Percentiles rank a stretch among this genome's conserved stretches.
Evolutionary conservation across 768 basidiomycete genomes (phyloP).

Genomic region (Podaxis mareebaensis): DNA sequence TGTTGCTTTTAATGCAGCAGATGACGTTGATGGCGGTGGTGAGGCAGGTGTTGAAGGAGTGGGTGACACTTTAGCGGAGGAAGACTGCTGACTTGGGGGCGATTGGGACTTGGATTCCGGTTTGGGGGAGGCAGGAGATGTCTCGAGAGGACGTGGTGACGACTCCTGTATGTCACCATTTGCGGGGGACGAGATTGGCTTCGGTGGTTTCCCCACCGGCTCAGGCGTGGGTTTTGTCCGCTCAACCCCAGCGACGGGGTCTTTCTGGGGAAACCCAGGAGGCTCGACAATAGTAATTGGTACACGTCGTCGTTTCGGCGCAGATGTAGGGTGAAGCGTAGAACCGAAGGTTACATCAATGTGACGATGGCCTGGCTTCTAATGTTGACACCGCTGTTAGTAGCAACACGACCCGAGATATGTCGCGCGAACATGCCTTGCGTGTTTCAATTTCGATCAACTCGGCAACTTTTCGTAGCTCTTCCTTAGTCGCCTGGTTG

Average conservation of each 20-base stretch:
- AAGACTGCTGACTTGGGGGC: constrained; percentile 7
- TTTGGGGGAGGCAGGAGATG: constrained; percentile 8
- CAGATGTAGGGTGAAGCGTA: constrained; percentile 17
- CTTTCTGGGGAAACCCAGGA: constrained; percentile 3
- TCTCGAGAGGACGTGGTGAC: constrained; percentile 28
- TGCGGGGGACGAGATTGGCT: not conserved
- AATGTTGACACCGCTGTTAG: not conserved
- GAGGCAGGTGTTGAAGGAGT: constrained; percentile 3
- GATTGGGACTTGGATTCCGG: constrained; percentile 5
- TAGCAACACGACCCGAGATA: not conserved
- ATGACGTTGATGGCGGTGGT: not conserved
- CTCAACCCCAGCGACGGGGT: not conserved
- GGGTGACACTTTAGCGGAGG: constrained; percentile 7
- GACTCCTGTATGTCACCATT: constrained; percentile 22
- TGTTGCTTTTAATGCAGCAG: constrained; percentile 21
- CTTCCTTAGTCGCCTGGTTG: constrained; percentile 63
- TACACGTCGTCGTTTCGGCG: constrained; percentile 53
- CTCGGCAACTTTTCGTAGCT: constrained; percentile 53
- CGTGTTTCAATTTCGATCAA: constrained; percentile 36
- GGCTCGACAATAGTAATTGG: constrained; percentile 63
- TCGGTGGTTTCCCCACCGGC: not conserved
- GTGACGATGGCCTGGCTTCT: constrained; percentile 31
- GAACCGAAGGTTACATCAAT: constrained; percentile 19
- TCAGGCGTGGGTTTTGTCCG: not conserved
- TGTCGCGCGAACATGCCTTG: constrained; percentile 29